A percentile compares a stretch with the other conserved stretches of the same genome.
These are phyloP conservation scores for Fusarium staphyleae DNA, from an alignment of 2,329 filamentous ascomycete species.

Conservation along the genomic window DNA sequence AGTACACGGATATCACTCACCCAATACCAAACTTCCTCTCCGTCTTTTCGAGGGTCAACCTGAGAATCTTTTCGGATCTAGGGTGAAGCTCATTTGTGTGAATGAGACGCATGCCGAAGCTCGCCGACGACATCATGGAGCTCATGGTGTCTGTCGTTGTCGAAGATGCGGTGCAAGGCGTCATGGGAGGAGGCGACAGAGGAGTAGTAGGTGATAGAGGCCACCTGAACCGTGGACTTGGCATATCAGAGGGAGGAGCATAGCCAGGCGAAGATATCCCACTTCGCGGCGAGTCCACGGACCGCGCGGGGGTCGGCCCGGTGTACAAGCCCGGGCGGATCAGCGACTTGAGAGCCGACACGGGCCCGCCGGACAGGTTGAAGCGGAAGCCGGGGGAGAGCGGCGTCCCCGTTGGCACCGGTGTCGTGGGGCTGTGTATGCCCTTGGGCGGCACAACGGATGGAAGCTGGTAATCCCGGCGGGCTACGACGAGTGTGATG, in stretches of 20 bases:
- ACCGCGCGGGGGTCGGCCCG: slow-evolving; percentile 34
- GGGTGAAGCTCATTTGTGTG: slow-evolving; percentile 55
- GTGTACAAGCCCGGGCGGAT: slow-evolving; percentile 40
- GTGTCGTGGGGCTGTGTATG: slow-evolving; percentile 40
- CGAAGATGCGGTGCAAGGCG: slow-evolving; percentile 53
- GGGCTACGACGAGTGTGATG: slow-evolving; percentile 64
- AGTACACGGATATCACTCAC: slow-evolving; percentile 34
- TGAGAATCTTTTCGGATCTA: slow-evolving; percentile 57
- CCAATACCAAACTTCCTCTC: slow-evolving; percentile 55
- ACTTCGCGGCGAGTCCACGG: slow-evolving; percentile 32
- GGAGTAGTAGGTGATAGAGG: slow-evolving; percentile 51
- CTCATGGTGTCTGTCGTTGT: slow-evolving; percentile 45
- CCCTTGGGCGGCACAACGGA: slow-evolving; percentile 36
- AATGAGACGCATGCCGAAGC: slow-evolving; percentile 60
- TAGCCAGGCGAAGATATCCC: slow-evolving; percentile 46
- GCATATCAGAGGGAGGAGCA: slow-evolving; percentile 42
- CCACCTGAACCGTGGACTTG: slow-evolving; percentile 41
- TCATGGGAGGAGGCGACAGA: slow-evolving; percentile 54
- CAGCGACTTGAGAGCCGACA: slow-evolving; percentile 45
- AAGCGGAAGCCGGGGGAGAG: slow-evolving; percentile 45
- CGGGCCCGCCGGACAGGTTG: slow-evolving; percentile 43
- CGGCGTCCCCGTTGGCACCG: slow-evolving; percentile 38
- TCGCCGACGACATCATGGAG: slow-evolving; percentile 45
- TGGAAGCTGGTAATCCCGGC: slow-evolving; percentile 64
- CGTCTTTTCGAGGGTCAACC: slow-evolving; percentile 59